Base-by-base conservation (phyloP, 148 eudicot species). In the Nepenthes mirabilis region DNA sequence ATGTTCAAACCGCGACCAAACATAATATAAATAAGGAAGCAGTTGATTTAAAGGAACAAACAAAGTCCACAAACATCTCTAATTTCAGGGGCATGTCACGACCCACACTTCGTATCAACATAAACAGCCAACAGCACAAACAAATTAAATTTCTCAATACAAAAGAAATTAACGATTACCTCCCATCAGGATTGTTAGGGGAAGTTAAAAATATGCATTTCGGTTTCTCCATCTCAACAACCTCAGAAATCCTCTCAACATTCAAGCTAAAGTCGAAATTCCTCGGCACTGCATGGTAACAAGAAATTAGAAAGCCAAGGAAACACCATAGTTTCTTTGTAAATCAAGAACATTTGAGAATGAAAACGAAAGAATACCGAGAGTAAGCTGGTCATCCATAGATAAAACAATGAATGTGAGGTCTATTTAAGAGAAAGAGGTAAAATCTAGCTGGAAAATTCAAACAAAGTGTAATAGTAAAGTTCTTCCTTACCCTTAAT, bases 151-250 rank as follows among this genome's bases (percentile, higher is more conserved):
- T 1, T 32, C 35, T 1, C 37, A 34, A 8, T 13, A 53, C 53
- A 6, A 33, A 62, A 40, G 0, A 12, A 13, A 65, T 48, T 56
- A n/a, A 34, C 63, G 43, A 70, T 75, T 71, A 93, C 98, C 98
- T 93, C 60, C 98, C 98, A 79, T 93, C 98, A 55, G 98, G 96
- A 72, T 93, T 93, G 70, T 88, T 93, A 57, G 98, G 96, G 52
- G 98, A 93, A 59, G 98, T 88, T 54, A 93, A 80, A 70, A 93
- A 88, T 70, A 93, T 83, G 82, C 96, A 85, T 72, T 93, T 93
- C 9, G 96, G 98, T 60, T 80, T 88, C 79, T 86, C 98, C 57
- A 60, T 73, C 66, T 83, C 78, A 59, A 93, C 81, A 54, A 71
- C 76, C 72, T 84, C 77, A 11, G 76, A 52, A 62, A 93, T 88